phyloP scores from a whole-genome alignment of 805 yeast species.

The Spathaspora girioi region DNA sequence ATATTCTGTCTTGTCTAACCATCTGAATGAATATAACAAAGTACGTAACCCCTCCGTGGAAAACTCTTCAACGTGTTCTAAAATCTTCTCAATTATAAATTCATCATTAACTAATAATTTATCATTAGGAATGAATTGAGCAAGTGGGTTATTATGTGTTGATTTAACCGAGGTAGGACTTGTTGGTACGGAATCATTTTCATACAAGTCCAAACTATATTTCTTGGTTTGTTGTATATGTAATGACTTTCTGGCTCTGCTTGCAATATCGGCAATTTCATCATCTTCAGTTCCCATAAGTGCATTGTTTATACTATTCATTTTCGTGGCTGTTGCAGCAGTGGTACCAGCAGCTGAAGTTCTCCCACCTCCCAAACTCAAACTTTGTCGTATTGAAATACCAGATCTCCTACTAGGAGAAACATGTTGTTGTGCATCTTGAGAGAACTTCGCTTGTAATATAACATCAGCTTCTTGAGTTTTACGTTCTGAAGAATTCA shows the following conservation, averaged over 20 bases:
- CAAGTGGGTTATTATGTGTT: background rate
- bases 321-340: conserved; percentile 11
- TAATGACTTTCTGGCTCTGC: conserved; percentile 53
- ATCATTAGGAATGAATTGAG: conserved; percentile 39
- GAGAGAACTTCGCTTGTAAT: conserved; percentile 50
- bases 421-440: conserved; percentile 18
- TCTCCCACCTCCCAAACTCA: conserved; percentile 12
- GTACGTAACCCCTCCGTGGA: conserved; percentile 95
- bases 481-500: conserved; percentile 58
- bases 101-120: conserved; percentile 65
- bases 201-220: conserved; percentile 37
- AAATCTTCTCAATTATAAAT: conserved; percentile 74
- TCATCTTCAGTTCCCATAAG: conserved; percentile 39
- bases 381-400: conserved; percentile 27
- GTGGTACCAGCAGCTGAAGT: conserved; percentile 3
- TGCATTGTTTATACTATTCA: conserved; percentile 48
- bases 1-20: conserved; percentile 60
- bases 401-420: conserved; percentile 23
- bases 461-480: conserved; percentile 74
- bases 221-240: conserved; percentile 56
- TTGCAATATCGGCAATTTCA: conserved; percentile 52
- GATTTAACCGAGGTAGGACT: background rate
- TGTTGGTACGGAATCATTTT: background rate
- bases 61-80: conserved; percentile 89
- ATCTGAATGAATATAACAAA: conserved; percentile 73